Evolutionary conservation across 225 moss, liverwort and hornwort species (phyloP).

Genomic region (Rhytidiadelphus loreus): DNA sequence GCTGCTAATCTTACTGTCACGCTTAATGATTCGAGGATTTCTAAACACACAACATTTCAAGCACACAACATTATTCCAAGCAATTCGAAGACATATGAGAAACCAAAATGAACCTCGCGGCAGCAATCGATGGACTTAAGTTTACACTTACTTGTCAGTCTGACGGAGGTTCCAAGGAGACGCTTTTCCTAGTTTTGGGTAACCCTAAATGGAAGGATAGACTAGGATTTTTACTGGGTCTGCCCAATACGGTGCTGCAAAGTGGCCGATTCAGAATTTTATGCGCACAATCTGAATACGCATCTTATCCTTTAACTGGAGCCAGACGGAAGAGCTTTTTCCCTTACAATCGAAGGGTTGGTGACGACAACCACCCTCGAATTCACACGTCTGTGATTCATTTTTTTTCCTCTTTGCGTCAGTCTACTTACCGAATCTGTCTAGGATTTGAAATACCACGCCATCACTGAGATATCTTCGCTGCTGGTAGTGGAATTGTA

Average conservation of each 20-base stretch:
- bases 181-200: neutral
- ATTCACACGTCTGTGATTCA: neutral
- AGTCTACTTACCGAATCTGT: neutral
- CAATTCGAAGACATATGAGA: neutral
- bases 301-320: constrained; percentile 5
- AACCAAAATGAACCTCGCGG: too few species aligned
- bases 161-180: neutral
- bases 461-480: neutral
- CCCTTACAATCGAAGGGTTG: neutral
- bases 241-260: neutral
- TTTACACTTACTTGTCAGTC: neutral
- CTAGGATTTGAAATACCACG: neutral
- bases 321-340: neutral
- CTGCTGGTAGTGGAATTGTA: neutral
- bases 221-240: neutral
- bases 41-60: neutral
- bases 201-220: neutral
- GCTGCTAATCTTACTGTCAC: neutral
- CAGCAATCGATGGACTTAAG: neutral
- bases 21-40: neutral
- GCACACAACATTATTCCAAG: neutral
- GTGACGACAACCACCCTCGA: neutral
- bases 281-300: neutral
- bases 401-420: neutral
- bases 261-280: neutral